Percentiles rank a stretch among this genome's conserved stretches.
Conservation (phyloP, 129 eudicot genomes). For the Pseudognaphalium luteoalbum region DNA sequence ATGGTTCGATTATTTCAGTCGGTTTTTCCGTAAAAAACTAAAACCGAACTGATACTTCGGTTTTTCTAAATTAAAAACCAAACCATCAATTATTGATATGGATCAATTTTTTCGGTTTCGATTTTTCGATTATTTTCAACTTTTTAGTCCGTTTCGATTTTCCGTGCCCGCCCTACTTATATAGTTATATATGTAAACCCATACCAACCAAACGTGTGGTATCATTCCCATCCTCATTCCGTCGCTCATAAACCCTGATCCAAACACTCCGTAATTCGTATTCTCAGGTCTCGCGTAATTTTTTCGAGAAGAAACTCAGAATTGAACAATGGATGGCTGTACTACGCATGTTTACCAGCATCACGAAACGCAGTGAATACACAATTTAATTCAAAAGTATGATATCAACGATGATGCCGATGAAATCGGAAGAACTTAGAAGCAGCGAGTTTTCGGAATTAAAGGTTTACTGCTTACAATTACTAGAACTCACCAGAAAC, state of each 20-base stretch:
- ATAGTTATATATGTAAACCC: no score
- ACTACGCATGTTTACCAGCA: not conserved
- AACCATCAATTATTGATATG: no score
- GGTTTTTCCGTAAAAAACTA: no score
- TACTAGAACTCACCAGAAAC: conserved; percentile 55
- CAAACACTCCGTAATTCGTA: not conserved
- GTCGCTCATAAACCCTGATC: not conserved
- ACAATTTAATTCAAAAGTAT: not conserved
- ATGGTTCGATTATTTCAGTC: no score
- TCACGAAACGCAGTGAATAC: not conserved
- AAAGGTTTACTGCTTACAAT: conserved; percentile 52
- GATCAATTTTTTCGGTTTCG: no score
- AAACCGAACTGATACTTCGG: no score
- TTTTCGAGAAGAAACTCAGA: not conserved
- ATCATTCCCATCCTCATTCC: not conserved
- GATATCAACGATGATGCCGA: conserved; percentile 1
- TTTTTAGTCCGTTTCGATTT: no score
- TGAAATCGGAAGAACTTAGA: conserved; percentile 25
- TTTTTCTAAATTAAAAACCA: no score
- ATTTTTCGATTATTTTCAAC: no score
- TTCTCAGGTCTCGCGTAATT: not conserved
- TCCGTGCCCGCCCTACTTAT: no score
- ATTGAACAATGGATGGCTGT: not conserved
- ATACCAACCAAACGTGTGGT: no score
- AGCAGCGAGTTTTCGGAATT: conserved; percentile 45